Percentiles rank a stretch among this genome's conserved stretches.
Evolutionary conservation across 1,284 basidiomycete species (phyloP).

Genomic region (Ustilago hordei): DNA sequence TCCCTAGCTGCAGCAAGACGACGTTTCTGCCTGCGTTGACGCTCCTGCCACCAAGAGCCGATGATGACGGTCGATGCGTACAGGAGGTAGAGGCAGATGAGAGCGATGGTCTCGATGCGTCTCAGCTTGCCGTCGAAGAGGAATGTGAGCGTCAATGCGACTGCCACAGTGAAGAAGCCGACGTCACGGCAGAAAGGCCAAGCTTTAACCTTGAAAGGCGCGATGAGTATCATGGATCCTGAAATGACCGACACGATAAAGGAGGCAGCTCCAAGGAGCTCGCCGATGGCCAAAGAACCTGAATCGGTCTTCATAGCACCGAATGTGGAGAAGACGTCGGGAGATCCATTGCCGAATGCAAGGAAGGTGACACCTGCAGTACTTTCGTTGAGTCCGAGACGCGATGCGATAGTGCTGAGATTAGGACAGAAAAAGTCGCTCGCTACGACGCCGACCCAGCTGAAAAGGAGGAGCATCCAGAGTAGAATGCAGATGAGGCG

Average conservation of each 20-base stretch:
- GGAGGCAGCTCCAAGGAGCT: constrained; percentile 91
- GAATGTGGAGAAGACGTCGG: constrained; percentile 83
- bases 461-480: constrained; percentile 66
- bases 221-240: constrained; percentile 94
- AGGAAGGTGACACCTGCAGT: constrained; percentile 68
- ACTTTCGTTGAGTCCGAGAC: constrained; percentile 65
- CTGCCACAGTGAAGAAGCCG: constrained; percentile 87
- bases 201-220: constrained; percentile 85
- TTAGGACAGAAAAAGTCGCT: constrained; percentile 69
- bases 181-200: constrained; percentile 90
- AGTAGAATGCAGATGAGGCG: constrained; percentile 44
- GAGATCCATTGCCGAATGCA: constrained; percentile 71
- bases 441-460: constrained; percentile 64
- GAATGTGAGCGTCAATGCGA: constrained; percentile 79
- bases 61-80: constrained; percentile 84
- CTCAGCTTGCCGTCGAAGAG: constrained; percentile 82
- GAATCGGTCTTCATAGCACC: constrained; percentile 88
- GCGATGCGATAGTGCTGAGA: constrained; percentile 60
- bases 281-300: constrained; percentile 90
- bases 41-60: constrained; percentile 78
- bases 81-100: constrained; percentile 81
- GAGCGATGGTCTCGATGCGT: constrained; percentile 79
- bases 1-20: constrained; percentile 49
- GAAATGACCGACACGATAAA: constrained; percentile 95
- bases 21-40: constrained; percentile 41